phyloP scores from a whole-genome alignment of 148 eudicot species.

The Dianthus caryophyllus region DNA sequence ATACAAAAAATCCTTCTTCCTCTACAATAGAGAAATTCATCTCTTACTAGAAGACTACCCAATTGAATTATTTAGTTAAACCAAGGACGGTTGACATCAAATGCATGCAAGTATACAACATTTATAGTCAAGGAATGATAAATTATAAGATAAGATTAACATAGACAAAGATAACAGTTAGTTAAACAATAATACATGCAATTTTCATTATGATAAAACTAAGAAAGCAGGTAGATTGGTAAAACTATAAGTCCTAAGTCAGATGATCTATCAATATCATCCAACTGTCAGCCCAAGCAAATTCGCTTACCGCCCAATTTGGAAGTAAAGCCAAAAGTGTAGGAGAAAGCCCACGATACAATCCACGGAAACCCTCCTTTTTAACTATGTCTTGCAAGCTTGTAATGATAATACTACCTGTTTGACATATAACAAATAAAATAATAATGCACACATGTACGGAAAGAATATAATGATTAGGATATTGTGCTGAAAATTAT shows the following conservation, averaged over 20 bases:
- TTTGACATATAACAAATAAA: constrained; percentile 11
- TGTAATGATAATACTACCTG: constrained; percentile 79
- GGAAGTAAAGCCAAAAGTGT: constrained; percentile 88
- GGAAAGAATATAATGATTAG: neutral
- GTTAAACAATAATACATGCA: neutral
- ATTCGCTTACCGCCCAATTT: constrained; percentile 85
- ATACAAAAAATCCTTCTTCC: neutral
- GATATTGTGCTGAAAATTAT: neutral
- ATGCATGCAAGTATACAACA: neutral
- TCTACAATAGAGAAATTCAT: neutral
- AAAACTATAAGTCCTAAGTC: neutral
- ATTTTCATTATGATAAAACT: no score
- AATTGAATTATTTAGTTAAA: neutral
- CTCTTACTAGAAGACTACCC: neutral
- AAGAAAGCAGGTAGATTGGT: neutral
- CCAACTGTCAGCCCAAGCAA: constrained; percentile 2
- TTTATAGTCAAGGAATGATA: neutral
- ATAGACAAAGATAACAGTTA: neutral
- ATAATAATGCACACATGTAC: neutral
- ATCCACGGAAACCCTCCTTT: constrained; percentile 69
- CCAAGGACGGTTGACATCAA: neutral
- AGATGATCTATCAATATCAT: constrained; percentile 3
- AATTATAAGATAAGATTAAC: neutral
- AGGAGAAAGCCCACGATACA: constrained; percentile 95
- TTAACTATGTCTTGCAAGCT: constrained; percentile 64